Percentiles rank a stretch among this genome's conserved stretches.
phyloP scores from a whole-genome alignment of 495 filamentous ascomycete species.

The Hypoxylon fuscum region DNA sequence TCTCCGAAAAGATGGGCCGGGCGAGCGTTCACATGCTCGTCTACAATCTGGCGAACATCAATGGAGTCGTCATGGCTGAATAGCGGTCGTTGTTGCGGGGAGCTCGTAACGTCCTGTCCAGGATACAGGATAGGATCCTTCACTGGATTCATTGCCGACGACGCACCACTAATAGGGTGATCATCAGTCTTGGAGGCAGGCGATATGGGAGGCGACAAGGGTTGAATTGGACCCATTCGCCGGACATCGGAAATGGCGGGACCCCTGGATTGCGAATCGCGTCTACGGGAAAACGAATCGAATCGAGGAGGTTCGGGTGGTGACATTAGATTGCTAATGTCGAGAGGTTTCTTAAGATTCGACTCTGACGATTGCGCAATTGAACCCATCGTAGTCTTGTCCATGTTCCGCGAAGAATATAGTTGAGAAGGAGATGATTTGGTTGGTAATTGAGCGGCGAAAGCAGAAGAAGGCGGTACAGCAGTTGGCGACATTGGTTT shows the following conservation, averaged over 20 bases:
- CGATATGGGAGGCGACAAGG: conserved; percentile 78
- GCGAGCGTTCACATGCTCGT: conserved; percentile 72
- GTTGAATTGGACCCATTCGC: conserved; percentile 56
- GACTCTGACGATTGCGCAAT: conserved; percentile 14
- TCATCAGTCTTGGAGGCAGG: conserved; percentile 61
- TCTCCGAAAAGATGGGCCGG: conserved; percentile 63
- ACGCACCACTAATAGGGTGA: conserved; percentile 29
- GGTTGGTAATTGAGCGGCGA: conserved; percentile 11
- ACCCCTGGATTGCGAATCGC: conserved; percentile 35
- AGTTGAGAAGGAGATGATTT: conserved; percentile 7
- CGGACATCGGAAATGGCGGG: conserved; percentile 47
- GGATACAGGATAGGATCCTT: conserved; percentile 59
- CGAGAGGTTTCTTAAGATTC: conserved; percentile 44
- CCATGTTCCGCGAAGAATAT: conserved; percentile 7
- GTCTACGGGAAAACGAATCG: conserved; percentile 63
- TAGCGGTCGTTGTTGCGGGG: conserved; percentile 48
- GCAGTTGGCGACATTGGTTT: conserved; percentile 40
- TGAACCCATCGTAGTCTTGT: conserved; percentile 29
- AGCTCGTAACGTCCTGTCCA: conserved; percentile 66
- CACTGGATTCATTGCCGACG: conserved; percentile 29
- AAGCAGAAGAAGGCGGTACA: conserved; percentile 20
- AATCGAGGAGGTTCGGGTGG: conserved; percentile 72
- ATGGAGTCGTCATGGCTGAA: conserved; percentile 50
- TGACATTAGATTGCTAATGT: conserved; percentile 74
- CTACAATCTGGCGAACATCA: conserved; percentile 64